These are phyloP conservation scores for Lyophyllum decastes DNA, from an alignment of 768 basidiomycete genomes.

Conservation along the genomic window DNA sequence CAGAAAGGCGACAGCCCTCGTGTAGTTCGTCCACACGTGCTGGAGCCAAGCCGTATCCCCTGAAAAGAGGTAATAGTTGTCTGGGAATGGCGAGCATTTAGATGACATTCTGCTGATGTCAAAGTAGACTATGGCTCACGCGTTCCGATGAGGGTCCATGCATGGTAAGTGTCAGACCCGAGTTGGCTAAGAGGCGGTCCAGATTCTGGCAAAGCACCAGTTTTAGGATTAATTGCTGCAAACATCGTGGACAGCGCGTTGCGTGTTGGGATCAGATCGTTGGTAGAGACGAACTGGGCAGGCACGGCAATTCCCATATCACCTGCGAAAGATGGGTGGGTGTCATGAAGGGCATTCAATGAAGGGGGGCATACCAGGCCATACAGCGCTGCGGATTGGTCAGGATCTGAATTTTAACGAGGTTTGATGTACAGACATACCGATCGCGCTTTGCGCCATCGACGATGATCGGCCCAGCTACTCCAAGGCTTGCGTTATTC, in stretches of 20 bases:
- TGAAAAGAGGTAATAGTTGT: conserved; percentile 59
- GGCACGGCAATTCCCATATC: conserved; percentile 69
- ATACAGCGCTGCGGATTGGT: conserved; percentile 43
- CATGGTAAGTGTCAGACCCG: conserved; percentile 57
- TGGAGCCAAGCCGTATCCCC: conserved; percentile 55
- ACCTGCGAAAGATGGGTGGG: conserved; percentile 26
- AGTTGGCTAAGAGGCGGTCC: conserved; percentile 47
- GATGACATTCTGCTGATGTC: background rate
- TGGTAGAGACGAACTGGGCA: conserved; percentile 61
- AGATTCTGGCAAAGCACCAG: conserved; percentile 58
- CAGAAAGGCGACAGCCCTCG: conserved; percentile 55
- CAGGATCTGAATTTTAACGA: background rate
- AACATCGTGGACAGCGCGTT: conserved; percentile 64
- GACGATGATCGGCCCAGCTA: conserved; percentile 61
- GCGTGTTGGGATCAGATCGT: conserved; percentile 54
- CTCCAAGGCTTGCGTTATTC: conserved; percentile 55
- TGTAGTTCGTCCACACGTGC: conserved; percentile 55
- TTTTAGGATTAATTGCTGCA: conserved; percentile 48
- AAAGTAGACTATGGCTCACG: conserved; percentile 37
- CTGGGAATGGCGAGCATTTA: conserved; percentile 21
- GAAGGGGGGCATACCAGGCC: conserved; percentile 41
- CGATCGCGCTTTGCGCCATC: conserved; percentile 63
- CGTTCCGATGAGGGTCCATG: conserved; percentile 62
- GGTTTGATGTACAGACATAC: conserved; percentile 21
- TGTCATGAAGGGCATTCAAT: background rate